A percentile compares a stretch with the other conserved stretches of the same genome.
Conservation (phyloP, 345 rosid species). For the Stellera chamaejasme region DNA sequence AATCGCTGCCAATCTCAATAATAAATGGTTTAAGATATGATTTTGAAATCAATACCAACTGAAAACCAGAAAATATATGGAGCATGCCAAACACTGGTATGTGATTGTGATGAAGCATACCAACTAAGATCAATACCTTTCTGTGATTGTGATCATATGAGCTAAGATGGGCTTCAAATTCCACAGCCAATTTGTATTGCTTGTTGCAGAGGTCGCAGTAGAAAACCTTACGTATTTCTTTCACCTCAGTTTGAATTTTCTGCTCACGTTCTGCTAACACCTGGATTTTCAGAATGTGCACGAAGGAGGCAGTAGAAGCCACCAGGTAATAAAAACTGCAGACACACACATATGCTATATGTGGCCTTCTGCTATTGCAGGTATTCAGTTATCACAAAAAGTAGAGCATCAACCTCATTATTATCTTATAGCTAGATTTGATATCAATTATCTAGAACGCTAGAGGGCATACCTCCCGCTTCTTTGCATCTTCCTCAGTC, state of each 20-base stretch:
- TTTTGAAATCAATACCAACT: background rate
- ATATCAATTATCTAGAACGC: slow-evolving; percentile 17
- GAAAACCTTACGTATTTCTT: slow-evolving; percentile 88
- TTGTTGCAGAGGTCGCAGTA: slow-evolving; percentile 94
- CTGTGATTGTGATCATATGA: slow-evolving; percentile 98
- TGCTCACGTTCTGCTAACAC: slow-evolving; percentile 98
- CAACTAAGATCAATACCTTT: slow-evolving; percentile 43
- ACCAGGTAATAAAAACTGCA: slow-evolving; percentile 99
- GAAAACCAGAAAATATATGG: background rate
- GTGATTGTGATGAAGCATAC: background rate
- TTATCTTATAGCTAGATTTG: slow-evolving; percentile 18
- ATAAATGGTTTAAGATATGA: background rate
- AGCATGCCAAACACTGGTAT: background rate
- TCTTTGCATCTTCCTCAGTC: slow-evolving; percentile 78
- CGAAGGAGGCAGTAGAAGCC: slow-evolving; percentile 99
- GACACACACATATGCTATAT: slow-evolving; percentile 63
- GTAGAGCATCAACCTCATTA: slow-evolving; percentile 51
- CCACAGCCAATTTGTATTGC: slow-evolving; percentile 94
- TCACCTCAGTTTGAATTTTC: slow-evolving; percentile 92
- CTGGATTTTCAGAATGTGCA: slow-evolving; percentile 99
- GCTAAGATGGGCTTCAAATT: slow-evolving; percentile 91
- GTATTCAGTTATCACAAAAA: slow-evolving; percentile 36
- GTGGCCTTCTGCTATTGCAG: slow-evolving; percentile 70
- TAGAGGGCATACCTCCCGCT: slow-evolving; percentile 84
- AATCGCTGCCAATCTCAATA: slow-evolving; percentile 52